Evolutionary conservation across 768 basidiomycete species (phyloP), one percentile per base, ranked within the genome.

Genomic region (Leccinellum albellum): DNA sequence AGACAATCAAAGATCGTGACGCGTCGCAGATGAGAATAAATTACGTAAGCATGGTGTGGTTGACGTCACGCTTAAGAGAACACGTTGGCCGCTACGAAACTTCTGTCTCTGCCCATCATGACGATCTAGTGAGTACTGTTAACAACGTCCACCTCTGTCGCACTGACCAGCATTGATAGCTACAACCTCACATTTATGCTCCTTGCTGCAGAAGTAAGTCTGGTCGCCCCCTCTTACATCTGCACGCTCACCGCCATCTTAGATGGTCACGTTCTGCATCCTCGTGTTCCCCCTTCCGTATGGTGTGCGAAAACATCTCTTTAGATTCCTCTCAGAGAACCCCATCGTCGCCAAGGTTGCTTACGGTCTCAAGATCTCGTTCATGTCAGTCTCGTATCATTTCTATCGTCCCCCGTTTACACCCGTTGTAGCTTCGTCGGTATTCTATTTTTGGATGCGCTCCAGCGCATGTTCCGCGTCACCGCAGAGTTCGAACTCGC

Each of bases 321-420:
- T 96, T 64, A 75, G 72, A 21, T 91, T 88, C 75, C 78, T 90
- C 51, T 82, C 85, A 0, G 83, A 84, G 59, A 91, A 82, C 50
- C 75, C 79, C 54, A 69, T 87, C 56, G 76, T 94, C 53, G 92
- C 90, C 20, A 95, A 94, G 65, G 62, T 96, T 56, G 91, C 93
- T 7, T 97, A 97, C 69, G 94, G 78, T 21, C 80, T 97, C 66
- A 96, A 96, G 72, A 96, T 97, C 58, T 87, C 91, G 9, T 97
- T 96, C 79, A 94, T 97, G 90, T 91, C 56, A 46, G 83, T 73
- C 51, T 28, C 23, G n/a, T 40, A n/a, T 17, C 13, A 0, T 3
- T 20, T 31, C 14, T 63, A 5, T 61, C 29, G 10, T 40, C 31
- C n/a, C 31, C 32, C 23, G n/a, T 49, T 57, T 37, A 57, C 23